These are phyloP conservation scores for Fusarium sp. DNA, from an alignment of 2,329 filamentous ascomycete species.

Conservation along the genomic window DNA sequence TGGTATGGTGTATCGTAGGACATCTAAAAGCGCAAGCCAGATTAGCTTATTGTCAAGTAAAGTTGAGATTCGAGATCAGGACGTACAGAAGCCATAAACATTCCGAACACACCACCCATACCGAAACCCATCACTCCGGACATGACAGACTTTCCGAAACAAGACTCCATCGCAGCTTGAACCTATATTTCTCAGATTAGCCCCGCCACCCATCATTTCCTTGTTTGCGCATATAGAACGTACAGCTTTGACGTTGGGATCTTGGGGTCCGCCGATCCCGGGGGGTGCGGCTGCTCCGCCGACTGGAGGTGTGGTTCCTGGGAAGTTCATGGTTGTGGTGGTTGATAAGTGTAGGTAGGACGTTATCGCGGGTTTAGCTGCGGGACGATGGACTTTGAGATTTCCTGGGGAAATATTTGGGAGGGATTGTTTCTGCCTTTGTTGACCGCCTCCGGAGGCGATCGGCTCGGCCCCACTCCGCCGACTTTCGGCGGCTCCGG, in stretches of 20 bases:
- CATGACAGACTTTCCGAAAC: slow-evolving; percentile 87
- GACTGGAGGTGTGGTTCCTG: slow-evolving; percentile 46
- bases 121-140: slow-evolving; percentile 94
- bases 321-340: slow-evolving; percentile 53
- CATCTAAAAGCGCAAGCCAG: slow-evolving; percentile 74
- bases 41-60: slow-evolving; percentile 25
- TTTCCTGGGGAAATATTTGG: slow-evolving; percentile 40
- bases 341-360: slow-evolving; percentile 16
- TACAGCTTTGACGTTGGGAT: slow-evolving; percentile 65
- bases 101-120: slow-evolving; percentile 90
- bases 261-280: slow-evolving; percentile 53
- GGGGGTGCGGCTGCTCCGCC: slow-evolving; percentile 40
- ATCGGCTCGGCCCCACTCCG: slow-evolving; percentile 40
- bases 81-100: slow-evolving; percentile 97
- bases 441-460: slow-evolving; percentile 50
- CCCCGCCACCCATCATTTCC: background rate
- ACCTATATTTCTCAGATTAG: slow-evolving; percentile 65
- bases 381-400: slow-evolving; percentile 25
- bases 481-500: slow-evolving; percentile 26
- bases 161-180: slow-evolving; percentile 89
- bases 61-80: background rate
- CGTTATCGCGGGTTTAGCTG: slow-evolving; percentile 34
- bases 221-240: slow-evolving; percentile 34
- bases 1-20: slow-evolving; percentile 94
- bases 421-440: slow-evolving; percentile 55